Percentiles rank a stretch among this genome's conserved stretches.
phyloP scores from a whole-genome alignment of 1,284 basidiomycete genomes.

The Fomitiporia mediterranea region DNA sequence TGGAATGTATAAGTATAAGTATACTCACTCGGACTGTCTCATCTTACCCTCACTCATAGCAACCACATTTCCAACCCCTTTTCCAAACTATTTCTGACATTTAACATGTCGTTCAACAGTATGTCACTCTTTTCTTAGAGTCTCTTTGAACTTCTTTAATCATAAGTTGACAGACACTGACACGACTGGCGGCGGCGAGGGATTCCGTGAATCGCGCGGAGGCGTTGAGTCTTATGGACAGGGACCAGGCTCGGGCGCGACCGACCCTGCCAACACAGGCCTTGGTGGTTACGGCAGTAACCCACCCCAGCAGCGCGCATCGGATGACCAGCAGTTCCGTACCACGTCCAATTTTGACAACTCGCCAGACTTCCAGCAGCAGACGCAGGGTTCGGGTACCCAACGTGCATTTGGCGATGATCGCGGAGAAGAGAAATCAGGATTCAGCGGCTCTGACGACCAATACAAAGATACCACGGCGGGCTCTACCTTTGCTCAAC shows the following conservation, averaged over 20 bases:
- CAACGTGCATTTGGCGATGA: not conserved
- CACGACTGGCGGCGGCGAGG: slow-evolving; percentile 1
- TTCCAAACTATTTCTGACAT: not conserved
- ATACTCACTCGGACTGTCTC: not conserved
- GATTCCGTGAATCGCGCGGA: slow-evolving; percentile 6
- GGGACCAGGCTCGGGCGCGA: slow-evolving; percentile 13
- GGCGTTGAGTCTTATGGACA: slow-evolving; percentile 12
- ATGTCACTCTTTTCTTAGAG: not conserved
- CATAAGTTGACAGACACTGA: not conserved
- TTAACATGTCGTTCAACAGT: slow-evolving; percentile 8
- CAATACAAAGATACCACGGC: not conserved
- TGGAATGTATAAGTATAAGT: not conserved
- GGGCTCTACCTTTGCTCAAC: not conserved
- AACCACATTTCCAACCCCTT: not conserved
- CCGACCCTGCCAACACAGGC: slow-evolving; percentile 14
- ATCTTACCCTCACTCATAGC: not conserved
- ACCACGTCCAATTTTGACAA: not conserved
- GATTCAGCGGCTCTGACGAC: slow-evolving; percentile 10
- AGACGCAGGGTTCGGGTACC: not conserved
- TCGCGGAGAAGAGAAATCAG: not conserved
- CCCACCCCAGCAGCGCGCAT: not conserved
- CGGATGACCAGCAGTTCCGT: not conserved
- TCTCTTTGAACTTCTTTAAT: not conserved
- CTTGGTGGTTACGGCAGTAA: slow-evolving; percentile 15
- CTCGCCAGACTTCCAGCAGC: not conserved